A percentile compares a stretch with the other conserved stretches of the same genome.
Conservation (phyloP, 192 early-diverging fungal species). For the Podila clonocystis region DNA sequence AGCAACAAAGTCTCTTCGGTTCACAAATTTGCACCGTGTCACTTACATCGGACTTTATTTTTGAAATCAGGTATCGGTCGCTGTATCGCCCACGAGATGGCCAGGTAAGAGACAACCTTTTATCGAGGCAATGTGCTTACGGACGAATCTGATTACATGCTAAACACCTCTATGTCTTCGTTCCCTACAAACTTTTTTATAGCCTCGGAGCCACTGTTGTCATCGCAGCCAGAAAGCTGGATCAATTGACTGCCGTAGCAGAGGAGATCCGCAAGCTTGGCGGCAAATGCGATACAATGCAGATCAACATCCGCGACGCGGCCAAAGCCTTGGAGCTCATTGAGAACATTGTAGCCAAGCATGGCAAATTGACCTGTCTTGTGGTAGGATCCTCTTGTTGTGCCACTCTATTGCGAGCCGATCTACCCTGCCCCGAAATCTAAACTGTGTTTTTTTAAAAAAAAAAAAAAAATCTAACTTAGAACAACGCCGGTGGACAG, state of each 20-base stretch:
- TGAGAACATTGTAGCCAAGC: slow-evolving; percentile 45
- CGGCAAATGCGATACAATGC: slow-evolving; percentile 44
- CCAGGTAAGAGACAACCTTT: slow-evolving; percentile 19
- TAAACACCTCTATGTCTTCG: no score
- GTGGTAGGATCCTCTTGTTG: slow-evolving; percentile 10
- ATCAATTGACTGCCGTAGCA: slow-evolving; percentile 42
- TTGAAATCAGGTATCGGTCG: slow-evolving; percentile 41
- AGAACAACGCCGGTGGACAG: slow-evolving; percentile 52
- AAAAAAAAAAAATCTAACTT: no score
- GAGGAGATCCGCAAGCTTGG: slow-evolving; percentile 52
- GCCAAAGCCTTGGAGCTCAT: slow-evolving; percentile 36
- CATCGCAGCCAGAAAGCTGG: slow-evolving; percentile 55
- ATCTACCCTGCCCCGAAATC: no score
- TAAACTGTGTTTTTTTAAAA: background rate
- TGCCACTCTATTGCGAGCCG: no score
- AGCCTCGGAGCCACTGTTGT: slow-evolving; percentile 60
- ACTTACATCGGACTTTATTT: background rate
- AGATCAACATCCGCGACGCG: slow-evolving; percentile 51
- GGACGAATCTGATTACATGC: no score
- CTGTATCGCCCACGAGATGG: slow-evolving; percentile 59
- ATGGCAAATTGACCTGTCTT: slow-evolving; percentile 43
- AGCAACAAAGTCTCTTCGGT: background rate
- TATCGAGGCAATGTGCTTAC: no score
- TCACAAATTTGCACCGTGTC: background rate
- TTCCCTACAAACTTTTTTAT: background rate